Evolutionary conservation across 371 early-diverging fungal species (phyloP), one percentile per base, ranked within the genome.

Genomic region (Nosema muscidifuracis): DNA sequence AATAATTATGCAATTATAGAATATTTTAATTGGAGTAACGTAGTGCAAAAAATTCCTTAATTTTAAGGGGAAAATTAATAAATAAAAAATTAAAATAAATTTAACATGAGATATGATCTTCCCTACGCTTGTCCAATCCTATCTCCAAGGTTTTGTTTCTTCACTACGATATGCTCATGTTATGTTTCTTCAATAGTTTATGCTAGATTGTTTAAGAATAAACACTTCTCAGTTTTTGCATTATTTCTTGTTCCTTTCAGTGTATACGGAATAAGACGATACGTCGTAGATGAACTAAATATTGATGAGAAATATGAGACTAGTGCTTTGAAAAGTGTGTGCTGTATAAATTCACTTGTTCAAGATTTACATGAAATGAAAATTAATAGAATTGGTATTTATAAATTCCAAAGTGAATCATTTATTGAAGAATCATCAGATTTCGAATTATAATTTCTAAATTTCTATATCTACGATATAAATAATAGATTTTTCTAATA

Each of bases 331-430:
- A 77, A 72, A 43, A 56, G 63, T 36, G 50, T 65, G 6, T 77
- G 72, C 47, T 77, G 30, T 53, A 62, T 67, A 18, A 71, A 67
- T 64, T 67, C 64, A 13, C 31, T 77, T 7, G 31, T 38, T 43
- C 77, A 77, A 47, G 77, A 77, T 44, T 16, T 77, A 22, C 34
- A 77, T 57, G 77, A 77, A 58, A 77, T 72, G 77, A 50, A 77
- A 62, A 33, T 57, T 38, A 67, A 53, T 38, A 62, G 60, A 68
- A 77, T 77, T 33, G 67, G 77, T 0, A 26, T 72, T 15, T 72
- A 60, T 67, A 70, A 66, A 50, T 76, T 33, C 42, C 16, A 50
- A 43, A 28, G 36, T 15, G 76, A 76, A 51, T 71, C 76, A 34
- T 9, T 40, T 47, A 24, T 55, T 7, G 69, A 70, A 44, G 63